Base-by-base conservation (phyloP, 257 asterid species). In the Nicotiana attenuata region DNA sequence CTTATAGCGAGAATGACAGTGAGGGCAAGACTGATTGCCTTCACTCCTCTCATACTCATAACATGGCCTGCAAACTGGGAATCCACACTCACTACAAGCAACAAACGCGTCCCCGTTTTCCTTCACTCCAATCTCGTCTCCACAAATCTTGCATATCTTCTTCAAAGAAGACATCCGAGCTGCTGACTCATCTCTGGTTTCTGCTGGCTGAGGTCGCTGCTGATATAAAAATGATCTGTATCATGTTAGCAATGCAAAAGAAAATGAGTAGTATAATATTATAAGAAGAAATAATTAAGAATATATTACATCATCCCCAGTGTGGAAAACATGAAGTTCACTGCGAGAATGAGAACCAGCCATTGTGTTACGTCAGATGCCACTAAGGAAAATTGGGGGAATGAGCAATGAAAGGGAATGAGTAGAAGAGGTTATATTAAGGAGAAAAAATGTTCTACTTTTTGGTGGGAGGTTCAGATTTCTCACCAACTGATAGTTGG, bases 21-120 rank as follows among this genome's bases (percentile, higher is more conserved):
- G 97, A 50, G 98, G 97, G 29, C 98, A 93, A 29, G 77, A 88
- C 80, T 89, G 96, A 38, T 88, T 89, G 24, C 98, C 98, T 69
- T 93, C 93, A 24, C 91, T 90, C 82, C 94, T 88, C 90, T 92
- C 96, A 7, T 93, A 92, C 76, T 91, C 94, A 59, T 91, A 93
- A 80, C 97, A 93, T 50, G 94, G 95, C 82, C 82, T 83, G 33
- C 98, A 93, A 56, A 93, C 97, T 3, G 97, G 97, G 64, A 91
- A 93, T 3, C 88, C 93, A 56, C 97, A 92, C 66, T 87, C 96
- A 9, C 83, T 55, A 64, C 98, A 93, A 14, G 97, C 97, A 57
- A 85, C 90, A 10, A 93, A 93, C 35, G 81, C 59, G 22, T 85
- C 85, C 0, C 96, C 96, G 3, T 81, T 84, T 80, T 90, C 94